These are phyloP conservation scores for Oleoguttula mirabilis DNA, from an alignment of 495 filamentous ascomycete species.

Conservation along the genomic window DNA sequence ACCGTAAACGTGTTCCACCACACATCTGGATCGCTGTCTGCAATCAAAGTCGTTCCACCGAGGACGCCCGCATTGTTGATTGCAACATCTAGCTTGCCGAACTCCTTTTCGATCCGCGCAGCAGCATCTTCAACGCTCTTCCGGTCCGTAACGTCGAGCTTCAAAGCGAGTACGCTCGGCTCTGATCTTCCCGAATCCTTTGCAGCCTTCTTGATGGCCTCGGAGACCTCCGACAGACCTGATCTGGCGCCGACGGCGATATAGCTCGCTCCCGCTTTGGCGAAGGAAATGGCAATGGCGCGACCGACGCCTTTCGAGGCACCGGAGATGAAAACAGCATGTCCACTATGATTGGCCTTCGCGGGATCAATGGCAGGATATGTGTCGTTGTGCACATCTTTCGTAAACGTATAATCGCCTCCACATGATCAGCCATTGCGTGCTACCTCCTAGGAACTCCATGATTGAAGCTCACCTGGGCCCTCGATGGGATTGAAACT, in stretches of 20 bases:
- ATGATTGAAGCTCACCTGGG: neutral
- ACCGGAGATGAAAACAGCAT: slow-evolving; percentile 25
- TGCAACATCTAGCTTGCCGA: slow-evolving; percentile 39
- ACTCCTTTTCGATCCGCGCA: slow-evolving; percentile 20
- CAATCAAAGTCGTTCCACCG: slow-evolving; percentile 27
- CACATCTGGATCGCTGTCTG: slow-evolving; percentile 34
- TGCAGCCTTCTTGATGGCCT: slow-evolving; percentile 31
- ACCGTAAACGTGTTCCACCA: slow-evolving; percentile 38
- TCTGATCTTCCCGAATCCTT: slow-evolving; percentile 25
- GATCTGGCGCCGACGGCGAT: slow-evolving; percentile 35
- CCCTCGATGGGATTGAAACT: neutral
- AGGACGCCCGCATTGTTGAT: slow-evolving; percentile 44
- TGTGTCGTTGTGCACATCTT: slow-evolving; percentile 15
- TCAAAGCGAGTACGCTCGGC: slow-evolving; percentile 28
- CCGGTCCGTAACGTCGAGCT: slow-evolving; percentile 34
- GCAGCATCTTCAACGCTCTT: slow-evolving; percentile 30
- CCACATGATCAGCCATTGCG: neutral
- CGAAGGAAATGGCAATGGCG: slow-evolving; percentile 23
- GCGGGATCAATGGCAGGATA: slow-evolving; percentile 25
- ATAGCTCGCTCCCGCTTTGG: slow-evolving; percentile 20
- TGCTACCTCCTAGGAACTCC: neutral
- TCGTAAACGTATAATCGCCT: neutral
- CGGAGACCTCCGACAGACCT: slow-evolving; percentile 26
- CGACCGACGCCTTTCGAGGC: slow-evolving; percentile 24
- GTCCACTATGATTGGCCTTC: slow-evolving; percentile 19